These are phyloP conservation scores for Clitoria ternatea DNA, from an alignment of 306 rosid genomes.

Conservation along the genomic window DNA sequence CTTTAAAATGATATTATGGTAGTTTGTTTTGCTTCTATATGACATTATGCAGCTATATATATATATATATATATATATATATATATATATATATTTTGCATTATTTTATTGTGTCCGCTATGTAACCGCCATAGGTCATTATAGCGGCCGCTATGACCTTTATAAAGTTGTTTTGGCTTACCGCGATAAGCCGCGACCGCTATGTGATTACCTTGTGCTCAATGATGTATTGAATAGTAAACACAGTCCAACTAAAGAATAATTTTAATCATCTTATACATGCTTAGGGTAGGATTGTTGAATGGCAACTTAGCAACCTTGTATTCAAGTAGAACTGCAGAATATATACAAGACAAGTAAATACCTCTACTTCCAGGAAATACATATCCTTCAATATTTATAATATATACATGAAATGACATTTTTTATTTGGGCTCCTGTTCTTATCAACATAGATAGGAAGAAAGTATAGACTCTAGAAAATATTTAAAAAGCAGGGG, in stretches of 20 bases:
- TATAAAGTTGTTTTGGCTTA: too few species aligned
- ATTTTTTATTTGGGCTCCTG: neutral
- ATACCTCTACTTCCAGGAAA: neutral
- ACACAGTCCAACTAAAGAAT: neutral
- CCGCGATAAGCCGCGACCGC: too few species aligned
- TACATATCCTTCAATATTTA: conserved; percentile 1
- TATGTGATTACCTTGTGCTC: too few species aligned
- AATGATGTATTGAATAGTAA: neutral
- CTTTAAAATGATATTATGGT: too few species aligned
- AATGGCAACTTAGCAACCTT: neutral
- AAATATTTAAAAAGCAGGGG: neutral
- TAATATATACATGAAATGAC: neutral
- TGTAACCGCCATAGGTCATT: too few species aligned
- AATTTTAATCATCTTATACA: neutral
- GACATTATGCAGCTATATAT: too few species aligned
- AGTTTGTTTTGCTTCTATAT: too few species aligned
- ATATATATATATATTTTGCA: too few species aligned
- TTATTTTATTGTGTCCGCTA: too few species aligned
- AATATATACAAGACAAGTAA: neutral
- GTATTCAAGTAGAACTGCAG: neutral
- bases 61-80: too few species aligned
- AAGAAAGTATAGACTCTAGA: neutral
- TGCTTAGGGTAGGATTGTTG: neutral
- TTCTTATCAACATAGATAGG: neutral
- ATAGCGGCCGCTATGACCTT: too few species aligned